These are phyloP conservation scores for Zygoascus tannicola DNA, from an alignment of 805 yeast species.

Conservation along the genomic window DNA sequence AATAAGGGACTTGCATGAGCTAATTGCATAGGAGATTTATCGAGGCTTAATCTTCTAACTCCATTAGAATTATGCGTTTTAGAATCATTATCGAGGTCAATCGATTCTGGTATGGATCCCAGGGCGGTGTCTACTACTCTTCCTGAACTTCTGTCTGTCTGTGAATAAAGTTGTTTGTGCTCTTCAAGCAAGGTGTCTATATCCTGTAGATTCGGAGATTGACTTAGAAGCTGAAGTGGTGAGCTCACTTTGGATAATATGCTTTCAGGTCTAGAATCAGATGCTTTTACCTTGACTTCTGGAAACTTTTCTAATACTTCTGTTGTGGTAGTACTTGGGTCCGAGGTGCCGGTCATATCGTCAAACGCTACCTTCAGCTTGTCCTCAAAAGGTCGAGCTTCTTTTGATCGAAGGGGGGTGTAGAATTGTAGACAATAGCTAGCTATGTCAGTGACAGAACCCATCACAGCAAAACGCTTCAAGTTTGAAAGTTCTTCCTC, in stretches of 20 bases:
- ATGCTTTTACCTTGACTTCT: no score
- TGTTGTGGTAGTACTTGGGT: no score
- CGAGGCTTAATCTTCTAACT: not conserved
- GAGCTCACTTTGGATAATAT: no score
- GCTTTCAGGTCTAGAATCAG: no score
- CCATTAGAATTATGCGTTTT: not conserved
- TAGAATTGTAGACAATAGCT: conserved; percentile 24
- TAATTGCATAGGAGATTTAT: not conserved
- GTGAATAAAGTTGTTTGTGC: conserved; percentile 12
- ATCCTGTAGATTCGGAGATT: conserved; percentile 7
- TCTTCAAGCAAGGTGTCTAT: conserved; percentile 10
- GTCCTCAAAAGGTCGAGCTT: no score
- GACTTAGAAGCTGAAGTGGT: not conserved
- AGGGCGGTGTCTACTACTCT: conserved; percentile 6
- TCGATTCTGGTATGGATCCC: conserved; percentile 10
- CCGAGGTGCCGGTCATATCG: no score
- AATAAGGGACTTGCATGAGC: conserved; percentile 8
- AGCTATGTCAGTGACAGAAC: conserved; percentile 30
- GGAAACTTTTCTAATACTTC: no score
- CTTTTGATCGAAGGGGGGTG: conserved; percentile 1
- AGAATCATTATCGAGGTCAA: conserved; percentile 8
- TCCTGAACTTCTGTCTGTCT: not conserved
- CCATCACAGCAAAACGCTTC: conserved; percentile 21
- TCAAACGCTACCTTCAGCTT: no score
- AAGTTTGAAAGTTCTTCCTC: conserved; percentile 27